These are phyloP conservation scores for Aulographum hederae DNA, from an alignment of 2,329 filamentous ascomycete species.

Conservation along the genomic window DNA sequence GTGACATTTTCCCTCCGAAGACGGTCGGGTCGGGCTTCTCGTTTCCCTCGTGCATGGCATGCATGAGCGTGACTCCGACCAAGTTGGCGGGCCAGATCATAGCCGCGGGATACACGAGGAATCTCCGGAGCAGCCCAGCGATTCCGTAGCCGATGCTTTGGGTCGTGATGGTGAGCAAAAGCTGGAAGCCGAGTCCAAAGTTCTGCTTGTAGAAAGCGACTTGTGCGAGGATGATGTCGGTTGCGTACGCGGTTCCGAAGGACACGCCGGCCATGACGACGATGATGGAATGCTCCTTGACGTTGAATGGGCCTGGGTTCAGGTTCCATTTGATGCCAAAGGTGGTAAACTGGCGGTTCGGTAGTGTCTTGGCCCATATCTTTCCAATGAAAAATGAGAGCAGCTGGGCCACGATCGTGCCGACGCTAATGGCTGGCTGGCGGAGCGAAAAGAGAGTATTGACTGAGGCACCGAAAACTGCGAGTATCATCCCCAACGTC, in stretches of 20 bases:
- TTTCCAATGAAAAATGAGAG: slow-evolving; percentile 24
- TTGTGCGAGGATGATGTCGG: slow-evolving; percentile 56
- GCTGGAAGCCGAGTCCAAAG: slow-evolving; percentile 10
- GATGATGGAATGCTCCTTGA: slow-evolving; percentile 43
- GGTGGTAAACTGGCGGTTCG: slow-evolving; percentile 31
- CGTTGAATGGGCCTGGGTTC: slow-evolving; percentile 39
- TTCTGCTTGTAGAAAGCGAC: slow-evolving; percentile 54
- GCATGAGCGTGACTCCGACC: slow-evolving; percentile 9
- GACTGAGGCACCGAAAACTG: not conserved
- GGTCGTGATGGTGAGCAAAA: slow-evolving; percentile 9
- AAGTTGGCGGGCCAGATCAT: slow-evolving; percentile 12
- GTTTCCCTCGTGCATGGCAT: slow-evolving; percentile 11
- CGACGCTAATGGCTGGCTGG: slow-evolving; percentile 13
- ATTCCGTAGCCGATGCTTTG: slow-evolving; percentile 11
- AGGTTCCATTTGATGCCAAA: slow-evolving; percentile 38
- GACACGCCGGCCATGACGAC: slow-evolving; percentile 46
- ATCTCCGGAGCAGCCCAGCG: slow-evolving; percentile 9
- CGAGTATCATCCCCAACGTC: not conserved
- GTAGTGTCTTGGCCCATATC: slow-evolving; percentile 36
- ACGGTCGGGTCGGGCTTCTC: slow-evolving; percentile 9
- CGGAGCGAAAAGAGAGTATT: slow-evolving; percentile 6
- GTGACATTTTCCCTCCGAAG: slow-evolving; percentile 11
- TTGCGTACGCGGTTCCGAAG: slow-evolving; percentile 42
- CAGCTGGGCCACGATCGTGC: slow-evolving; percentile 13
- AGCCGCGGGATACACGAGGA: slow-evolving; percentile 10